Conservation (phyloP, 2,329 filamentous ascomycete species). For the Curvularia sp. region DNA sequence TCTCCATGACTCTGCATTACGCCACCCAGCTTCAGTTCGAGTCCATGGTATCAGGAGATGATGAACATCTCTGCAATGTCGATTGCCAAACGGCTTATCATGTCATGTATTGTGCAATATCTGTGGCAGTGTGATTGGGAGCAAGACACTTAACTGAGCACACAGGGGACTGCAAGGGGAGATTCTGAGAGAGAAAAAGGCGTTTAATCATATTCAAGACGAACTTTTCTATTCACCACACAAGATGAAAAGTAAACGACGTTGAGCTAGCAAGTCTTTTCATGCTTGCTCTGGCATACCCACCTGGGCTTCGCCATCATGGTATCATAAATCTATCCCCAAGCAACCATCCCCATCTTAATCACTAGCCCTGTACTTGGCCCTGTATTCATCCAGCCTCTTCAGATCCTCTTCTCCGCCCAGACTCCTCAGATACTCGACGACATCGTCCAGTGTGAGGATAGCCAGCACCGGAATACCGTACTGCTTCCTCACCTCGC, state of each 20-base stretch:
- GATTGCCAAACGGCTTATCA: slow-evolving; percentile 2
- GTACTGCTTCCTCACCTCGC: slow-evolving; percentile 82
- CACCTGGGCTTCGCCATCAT: not conserved
- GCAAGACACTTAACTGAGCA: not conserved
- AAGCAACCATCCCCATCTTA: slow-evolving; percentile 17
- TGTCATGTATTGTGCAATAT: slow-evolving; percentile 1
- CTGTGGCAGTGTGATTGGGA: not conserved
- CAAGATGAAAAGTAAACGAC: not conserved
- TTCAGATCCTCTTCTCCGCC: slow-evolving; percentile 56
- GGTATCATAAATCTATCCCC: slow-evolving; percentile 5
- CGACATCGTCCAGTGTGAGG: slow-evolving; percentile 81
- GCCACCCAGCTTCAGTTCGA: not conserved
- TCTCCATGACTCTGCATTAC: not conserved
- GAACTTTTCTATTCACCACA: not conserved
- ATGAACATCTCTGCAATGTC: not conserved
- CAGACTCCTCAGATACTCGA: slow-evolving; percentile 54
- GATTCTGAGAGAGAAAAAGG: not conserved
- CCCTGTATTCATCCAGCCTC: slow-evolving; percentile 50
- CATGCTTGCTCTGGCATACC: not conserved
- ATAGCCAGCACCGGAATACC: slow-evolving; percentile 84
- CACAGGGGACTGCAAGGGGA: not conserved
- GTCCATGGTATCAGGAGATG: not conserved
- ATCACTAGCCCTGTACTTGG: slow-evolving; percentile 51
- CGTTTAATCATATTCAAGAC: not conserved
- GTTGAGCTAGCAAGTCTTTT: not conserved